Conservation (phyloP, 805 yeast genomes). For the Candida pseudofarinosa region DNA sequence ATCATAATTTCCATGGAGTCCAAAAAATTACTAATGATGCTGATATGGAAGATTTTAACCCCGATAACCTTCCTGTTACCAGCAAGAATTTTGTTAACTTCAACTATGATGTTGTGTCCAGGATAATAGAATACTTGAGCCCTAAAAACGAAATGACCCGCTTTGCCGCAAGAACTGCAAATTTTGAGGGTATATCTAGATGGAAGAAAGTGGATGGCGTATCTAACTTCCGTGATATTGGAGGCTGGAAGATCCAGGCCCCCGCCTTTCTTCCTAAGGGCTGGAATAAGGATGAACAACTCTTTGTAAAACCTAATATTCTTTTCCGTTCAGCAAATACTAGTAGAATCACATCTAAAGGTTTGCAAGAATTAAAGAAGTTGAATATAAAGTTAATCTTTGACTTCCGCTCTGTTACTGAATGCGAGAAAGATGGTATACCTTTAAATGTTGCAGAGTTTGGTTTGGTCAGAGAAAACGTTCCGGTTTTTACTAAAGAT, state of each 20-base stretch:
- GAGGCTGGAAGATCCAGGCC: conserved; percentile 57
- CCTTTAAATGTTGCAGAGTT: conserved; percentile 32
- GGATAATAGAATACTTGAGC: conserved; percentile 45
- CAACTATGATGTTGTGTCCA: conserved; percentile 48
- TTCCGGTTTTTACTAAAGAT: conserved; percentile 51
- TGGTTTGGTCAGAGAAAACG: conserved; percentile 46
- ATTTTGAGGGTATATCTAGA: conserved; percentile 43
- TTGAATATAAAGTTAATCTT: conserved; percentile 53
- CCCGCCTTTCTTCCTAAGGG: conserved; percentile 19
- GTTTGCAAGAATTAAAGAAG: conserved; percentile 35
- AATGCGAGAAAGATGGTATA: conserved; percentile 45
- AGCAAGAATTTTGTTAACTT: conserved; percentile 51
- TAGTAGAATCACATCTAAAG: conserved; percentile 47
- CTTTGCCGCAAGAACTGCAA: conserved; percentile 37
- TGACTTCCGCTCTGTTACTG: conserved; percentile 65
- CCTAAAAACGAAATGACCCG: conserved; percentile 50
- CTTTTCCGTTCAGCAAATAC: conserved; percentile 65
- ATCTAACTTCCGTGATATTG: conserved; percentile 72
- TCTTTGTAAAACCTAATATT: conserved; percentile 48
- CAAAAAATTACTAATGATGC: conserved; percentile 30
- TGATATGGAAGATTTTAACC: conserved; percentile 31
- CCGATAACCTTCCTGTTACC: conserved; percentile 41
- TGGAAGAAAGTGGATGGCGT: conserved; percentile 67
- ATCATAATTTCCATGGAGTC: conserved; percentile 73
- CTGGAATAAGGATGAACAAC: conserved; percentile 5